Evolutionary conservation across 1,284 basidiomycete species (phyloP).

Genomic region (Porodaedalea pini): DNA sequence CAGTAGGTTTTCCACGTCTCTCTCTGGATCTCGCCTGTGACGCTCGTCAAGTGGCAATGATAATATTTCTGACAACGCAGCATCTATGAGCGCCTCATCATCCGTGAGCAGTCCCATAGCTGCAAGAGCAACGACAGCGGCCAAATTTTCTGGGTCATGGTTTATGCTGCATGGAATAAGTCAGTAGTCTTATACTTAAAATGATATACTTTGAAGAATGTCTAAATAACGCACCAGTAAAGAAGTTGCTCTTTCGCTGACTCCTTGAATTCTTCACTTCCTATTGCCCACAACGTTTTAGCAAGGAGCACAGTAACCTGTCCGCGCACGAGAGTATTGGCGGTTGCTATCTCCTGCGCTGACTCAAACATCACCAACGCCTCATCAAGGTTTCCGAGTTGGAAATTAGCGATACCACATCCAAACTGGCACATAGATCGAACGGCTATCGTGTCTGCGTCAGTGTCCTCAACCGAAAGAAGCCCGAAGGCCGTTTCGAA

Average conservation of each 20-base stretch:
- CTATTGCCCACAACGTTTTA: conserved; percentile 79
- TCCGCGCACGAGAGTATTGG: conserved; percentile 49
- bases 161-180: conserved; percentile 46
- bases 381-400: conserved; percentile 57
- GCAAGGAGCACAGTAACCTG: conserved; percentile 77
- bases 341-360: conserved; percentile 54
- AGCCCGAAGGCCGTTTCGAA: conserved; percentile 75
- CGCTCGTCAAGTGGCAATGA: conserved; percentile 61
- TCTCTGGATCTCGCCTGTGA: conserved; percentile 57
- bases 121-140: conserved; percentile 78
- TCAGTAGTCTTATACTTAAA: conserved; percentile 14
- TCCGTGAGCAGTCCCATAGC: conserved; percentile 81
- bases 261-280: conserved; percentile 70
- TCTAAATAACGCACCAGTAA: conserved; percentile 67
- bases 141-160: conserved; percentile 66
- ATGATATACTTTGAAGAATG: too few relatives aligned
- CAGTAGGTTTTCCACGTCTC: conserved; percentile 65
- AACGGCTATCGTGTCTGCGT: conserved; percentile 35
- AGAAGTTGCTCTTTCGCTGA: conserved; percentile 78
- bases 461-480: conserved; percentile 49
- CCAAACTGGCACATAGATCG: conserved; percentile 69
- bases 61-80: conserved; percentile 80
- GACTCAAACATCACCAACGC: conserved; percentile 66
- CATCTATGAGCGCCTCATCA: conserved; percentile 82
- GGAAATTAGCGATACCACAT: conserved; percentile 68